Percentiles rank a stretch among this genome's conserved stretches.
phyloP scores from a whole-genome alignment of 2,329 filamentous ascomycete genomes.

The Aspergillus uvarum region DNA sequence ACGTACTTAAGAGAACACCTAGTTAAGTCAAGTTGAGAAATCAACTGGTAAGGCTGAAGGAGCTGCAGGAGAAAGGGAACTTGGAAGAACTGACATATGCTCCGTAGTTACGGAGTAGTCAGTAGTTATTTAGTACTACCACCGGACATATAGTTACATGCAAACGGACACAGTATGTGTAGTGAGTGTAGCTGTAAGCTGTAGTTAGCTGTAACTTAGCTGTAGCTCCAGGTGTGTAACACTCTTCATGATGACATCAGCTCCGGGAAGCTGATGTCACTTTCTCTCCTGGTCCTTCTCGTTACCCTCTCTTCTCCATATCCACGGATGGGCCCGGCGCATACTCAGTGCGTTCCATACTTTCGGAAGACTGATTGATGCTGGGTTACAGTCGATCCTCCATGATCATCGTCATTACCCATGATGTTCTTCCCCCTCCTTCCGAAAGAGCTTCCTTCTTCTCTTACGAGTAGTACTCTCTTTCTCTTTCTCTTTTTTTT shows the following conservation, averaged over 20 bases:
- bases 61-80: no score
- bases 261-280: neutral
- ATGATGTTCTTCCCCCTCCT: neutral
- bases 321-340: neutral
- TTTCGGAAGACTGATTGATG: neutral
- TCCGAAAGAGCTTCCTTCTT: neutral
- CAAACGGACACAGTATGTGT: no score
- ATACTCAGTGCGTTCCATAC: neutral
- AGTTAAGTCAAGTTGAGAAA: no score
- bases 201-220: no score
- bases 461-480: neutral
- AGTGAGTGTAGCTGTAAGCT: no score
- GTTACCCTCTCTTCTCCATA: neutral
- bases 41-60: neutral
- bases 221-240: no score
- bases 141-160: no score
- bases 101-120: no score
- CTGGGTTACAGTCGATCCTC: neutral
- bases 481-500: no score
- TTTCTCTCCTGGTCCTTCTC: neutral
- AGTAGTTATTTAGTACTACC: no score
- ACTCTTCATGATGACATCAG: neutral
- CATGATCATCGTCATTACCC: neutral
- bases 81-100: no score
- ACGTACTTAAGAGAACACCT: no score